These are phyloP conservation scores for Ophiocordyceps camponoti-saundersi DNA, from an alignment of 2,329 filamentous ascomycete species.

Conservation along the genomic window DNA sequence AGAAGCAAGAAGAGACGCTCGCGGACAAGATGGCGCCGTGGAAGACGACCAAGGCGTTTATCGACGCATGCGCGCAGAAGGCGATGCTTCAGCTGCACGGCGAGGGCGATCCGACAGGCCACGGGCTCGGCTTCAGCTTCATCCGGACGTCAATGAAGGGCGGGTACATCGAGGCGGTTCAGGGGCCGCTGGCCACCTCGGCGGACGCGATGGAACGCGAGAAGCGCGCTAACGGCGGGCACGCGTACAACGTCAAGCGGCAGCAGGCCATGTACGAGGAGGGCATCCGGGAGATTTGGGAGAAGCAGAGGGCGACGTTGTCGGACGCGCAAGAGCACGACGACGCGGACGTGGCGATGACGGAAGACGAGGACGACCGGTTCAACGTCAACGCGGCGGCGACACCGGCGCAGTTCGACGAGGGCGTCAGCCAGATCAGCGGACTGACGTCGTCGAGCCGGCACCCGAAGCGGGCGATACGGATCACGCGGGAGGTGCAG, in stretches of 20 bases:
- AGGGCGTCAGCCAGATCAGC: conserved; percentile 66
- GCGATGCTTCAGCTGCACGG: conserved; percentile 94
- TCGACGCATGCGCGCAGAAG: conserved; percentile 84
- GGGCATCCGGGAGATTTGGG: conserved; percentile 85
- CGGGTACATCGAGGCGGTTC: conserved; percentile 71
- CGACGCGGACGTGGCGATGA: conserved; percentile 40
- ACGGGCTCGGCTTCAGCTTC: conserved; percentile 89
- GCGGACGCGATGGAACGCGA: conserved; percentile 80
- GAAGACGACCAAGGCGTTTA: conserved; percentile 93
- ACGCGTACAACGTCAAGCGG: conserved; percentile 92
- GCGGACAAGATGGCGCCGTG: conserved; percentile 87
- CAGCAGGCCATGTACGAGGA: conserved; percentile 87
- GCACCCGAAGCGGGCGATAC: conserved; percentile 46
- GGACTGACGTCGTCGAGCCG: conserved; percentile 52
- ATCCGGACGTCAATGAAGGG: conserved; percentile 98
- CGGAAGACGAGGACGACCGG: conserved; percentile 45
- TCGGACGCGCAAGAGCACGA: conserved; percentile 54
- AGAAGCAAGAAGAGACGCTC: conserved; percentile 50
- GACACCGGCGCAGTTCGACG: conserved; percentile 52
- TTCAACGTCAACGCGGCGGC: conserved; percentile 58
- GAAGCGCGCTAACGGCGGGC: conserved; percentile 76
- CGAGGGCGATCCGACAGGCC: conserved; percentile 83
- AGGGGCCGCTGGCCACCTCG: conserved; percentile 45
- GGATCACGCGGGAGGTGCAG: conserved; percentile 51
- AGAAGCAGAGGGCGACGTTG: conserved; percentile 65